Conservation (phyloP, 2,329 filamentous ascomycete species). For the Penicillium sp. region DNA sequence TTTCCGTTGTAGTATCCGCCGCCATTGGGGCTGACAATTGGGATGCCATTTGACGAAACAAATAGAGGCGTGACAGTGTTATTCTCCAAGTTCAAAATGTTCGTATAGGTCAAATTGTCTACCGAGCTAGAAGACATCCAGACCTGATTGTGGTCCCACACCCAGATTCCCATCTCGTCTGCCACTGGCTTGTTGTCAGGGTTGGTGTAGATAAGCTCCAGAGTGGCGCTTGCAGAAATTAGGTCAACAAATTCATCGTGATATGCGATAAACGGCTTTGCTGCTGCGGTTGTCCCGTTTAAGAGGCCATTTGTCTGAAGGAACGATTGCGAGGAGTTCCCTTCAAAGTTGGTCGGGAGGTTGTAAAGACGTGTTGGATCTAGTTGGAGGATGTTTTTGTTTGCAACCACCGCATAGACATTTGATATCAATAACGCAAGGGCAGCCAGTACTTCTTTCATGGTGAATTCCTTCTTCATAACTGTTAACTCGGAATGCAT, state of each 20-base stretch:
- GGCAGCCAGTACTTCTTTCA: background rate
- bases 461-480: no score
- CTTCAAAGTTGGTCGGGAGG: background rate
- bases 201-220: background rate
- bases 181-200: background rate
- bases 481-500: no score
- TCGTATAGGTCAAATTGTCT: background rate
- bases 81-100: background rate
- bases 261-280: background rate
- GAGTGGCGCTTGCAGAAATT: background rate
- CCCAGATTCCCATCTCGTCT: background rate
- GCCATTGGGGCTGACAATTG: background rate
- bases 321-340: background rate
- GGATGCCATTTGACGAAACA: background rate
- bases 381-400: background rate
- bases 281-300: background rate
- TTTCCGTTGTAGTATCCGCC: background rate
- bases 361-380: background rate
- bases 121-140: background rate
- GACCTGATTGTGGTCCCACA: background rate
- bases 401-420: background rate
- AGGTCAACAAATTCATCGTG: background rate
- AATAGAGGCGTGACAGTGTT: background rate
- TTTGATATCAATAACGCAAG: background rate
- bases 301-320: background rate